Evolutionary conservation across 345 rosid species (phyloP), one percentile per base, ranked within the genome.

Genomic region (Salix dunnii): DNA sequence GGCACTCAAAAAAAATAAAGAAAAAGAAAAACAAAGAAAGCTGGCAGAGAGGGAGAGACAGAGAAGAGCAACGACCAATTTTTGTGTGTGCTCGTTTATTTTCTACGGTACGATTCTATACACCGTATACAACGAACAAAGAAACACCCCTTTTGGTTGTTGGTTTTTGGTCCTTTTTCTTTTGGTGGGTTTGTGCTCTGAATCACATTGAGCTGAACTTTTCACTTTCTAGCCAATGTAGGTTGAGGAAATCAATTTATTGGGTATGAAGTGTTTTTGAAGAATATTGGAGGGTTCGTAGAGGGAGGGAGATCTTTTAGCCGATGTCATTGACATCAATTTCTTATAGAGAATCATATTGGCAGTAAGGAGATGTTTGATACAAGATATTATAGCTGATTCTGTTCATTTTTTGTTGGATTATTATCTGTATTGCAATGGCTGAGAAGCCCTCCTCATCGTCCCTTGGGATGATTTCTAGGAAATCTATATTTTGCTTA

Each of bases 401-500:
- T 40, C 66, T 51, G 4, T 58, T 27, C 7, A 11, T 3, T 55
- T 21, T 21, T 55, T 55, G 62, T 8, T 23, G 62, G 62, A 58
- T 58, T 58, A 58, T 58, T 58, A 46, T 51, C 18, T n/a, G 69
- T 21, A 14, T n/a, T 58, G 83, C 78, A 49, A 91, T 91, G 97
- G 86, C 80, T 38, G 96, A 91, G 77, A 90, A 86, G 84, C 79
- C 79, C 48, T 74, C 88, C 17, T 77, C 79, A 0, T 76, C 88
- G 10, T 79, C 79, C 1, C 14, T 70, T 35, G 87, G 86, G 73
- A 40, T 76, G 30, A 62, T 81, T 67, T 79, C 88, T 35, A 80
- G 86, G 68, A 93, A 83, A 70, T 85, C 84, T 6, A 75, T 90
- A 67, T 74, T 91, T 43, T 87, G 77, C 75, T 82, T 96, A 83